Conservation (phyloP, 2,329 filamentous ascomycete species). For the Golovinomyces cichoracearum region DNA sequence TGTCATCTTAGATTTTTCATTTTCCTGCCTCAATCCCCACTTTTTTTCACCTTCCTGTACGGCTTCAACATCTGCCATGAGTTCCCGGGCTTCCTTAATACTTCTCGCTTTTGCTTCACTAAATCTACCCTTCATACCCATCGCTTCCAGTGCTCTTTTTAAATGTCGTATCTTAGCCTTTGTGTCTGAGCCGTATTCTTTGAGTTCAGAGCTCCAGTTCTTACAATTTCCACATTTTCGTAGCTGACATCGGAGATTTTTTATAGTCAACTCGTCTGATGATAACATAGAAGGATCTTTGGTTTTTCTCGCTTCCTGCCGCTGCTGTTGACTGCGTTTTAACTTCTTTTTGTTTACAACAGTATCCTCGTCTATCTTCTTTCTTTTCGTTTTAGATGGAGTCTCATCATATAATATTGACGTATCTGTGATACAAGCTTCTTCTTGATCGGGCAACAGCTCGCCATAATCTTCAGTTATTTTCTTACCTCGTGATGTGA, state of each 20-base stretch:
- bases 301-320: not conserved
- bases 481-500: no score
- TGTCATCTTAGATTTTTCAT: slow-evolving; percentile 4
- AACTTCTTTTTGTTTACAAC: slow-evolving; percentile 8
- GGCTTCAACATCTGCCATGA: slow-evolving; percentile 58
- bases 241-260: slow-evolving; percentile 63
- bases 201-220: slow-evolving; percentile 68
- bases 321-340: slow-evolving; percentile 11
- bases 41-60: slow-evolving; percentile 56
- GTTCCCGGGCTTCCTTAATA: slow-evolving; percentile 69
- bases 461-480: not conserved
- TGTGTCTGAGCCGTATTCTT: slow-evolving; percentile 40
- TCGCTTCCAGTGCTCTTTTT: slow-evolving; percentile 48
- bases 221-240: slow-evolving; percentile 80
- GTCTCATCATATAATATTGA: slow-evolving; percentile 43
- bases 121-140: slow-evolving; percentile 73
- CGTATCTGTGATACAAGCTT: slow-evolving; percentile 1
- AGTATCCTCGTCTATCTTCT: slow-evolving; percentile 14
- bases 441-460: not conserved
- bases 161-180: slow-evolving; percentile 66
- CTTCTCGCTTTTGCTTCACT: slow-evolving; percentile 59
- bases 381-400: slow-evolving; percentile 28
- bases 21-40: slow-evolving; percentile 35
- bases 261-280: slow-evolving; percentile 50
- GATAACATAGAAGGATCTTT: slow-evolving; percentile 6